A percentile compares a stretch with the other conserved stretches of the same genome.
Conservation (phyloP, 345 rosid genomes). For the Camelina neglecta region DNA sequence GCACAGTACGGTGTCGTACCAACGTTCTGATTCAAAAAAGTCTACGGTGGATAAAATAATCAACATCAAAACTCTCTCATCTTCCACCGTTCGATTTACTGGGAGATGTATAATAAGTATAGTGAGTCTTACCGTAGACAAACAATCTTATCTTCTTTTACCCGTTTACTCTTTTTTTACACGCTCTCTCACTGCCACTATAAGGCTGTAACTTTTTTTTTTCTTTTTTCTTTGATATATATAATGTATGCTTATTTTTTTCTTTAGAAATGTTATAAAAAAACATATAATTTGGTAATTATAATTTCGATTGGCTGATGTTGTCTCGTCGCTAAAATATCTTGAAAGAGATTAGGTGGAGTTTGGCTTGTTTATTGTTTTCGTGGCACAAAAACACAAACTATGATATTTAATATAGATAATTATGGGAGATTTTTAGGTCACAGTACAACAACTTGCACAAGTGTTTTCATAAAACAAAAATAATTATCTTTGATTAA, state of each 20-base stretch:
- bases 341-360: slow-evolving; percentile 24
- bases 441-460: slow-evolving; percentile 9
- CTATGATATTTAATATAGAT: background rate
- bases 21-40: slow-evolving; percentile 43
- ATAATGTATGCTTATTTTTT: slow-evolving; percentile 37
- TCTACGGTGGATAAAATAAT: slow-evolving; percentile 17
- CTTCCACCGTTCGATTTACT: slow-evolving; percentile 17
- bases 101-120: slow-evolving; percentile 27
- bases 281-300: slow-evolving; percentile 35
- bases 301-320: slow-evolving; percentile 10
- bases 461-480: background rate
- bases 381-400: background rate
- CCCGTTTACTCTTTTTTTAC: slow-evolving; percentile 6
- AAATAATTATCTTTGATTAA: background rate
- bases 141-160: slow-evolving; percentile 17
- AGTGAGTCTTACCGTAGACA: slow-evolving; percentile 46
- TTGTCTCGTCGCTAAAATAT: slow-evolving; percentile 15
- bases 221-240: background rate
- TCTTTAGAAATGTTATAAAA: slow-evolving; percentile 15
- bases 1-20: slow-evolving; percentile 80
- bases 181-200: slow-evolving; percentile 26
- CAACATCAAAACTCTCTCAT: background rate
- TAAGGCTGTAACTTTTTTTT: slow-evolving; percentile 31
- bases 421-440: background rate
- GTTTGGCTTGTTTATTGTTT: slow-evolving; percentile 13